A percentile compares a stretch with the other conserved stretches of the same genome.
Conservation (phyloP, 768 basidiomycete species). For the Cubamyces lactineus region DNA sequence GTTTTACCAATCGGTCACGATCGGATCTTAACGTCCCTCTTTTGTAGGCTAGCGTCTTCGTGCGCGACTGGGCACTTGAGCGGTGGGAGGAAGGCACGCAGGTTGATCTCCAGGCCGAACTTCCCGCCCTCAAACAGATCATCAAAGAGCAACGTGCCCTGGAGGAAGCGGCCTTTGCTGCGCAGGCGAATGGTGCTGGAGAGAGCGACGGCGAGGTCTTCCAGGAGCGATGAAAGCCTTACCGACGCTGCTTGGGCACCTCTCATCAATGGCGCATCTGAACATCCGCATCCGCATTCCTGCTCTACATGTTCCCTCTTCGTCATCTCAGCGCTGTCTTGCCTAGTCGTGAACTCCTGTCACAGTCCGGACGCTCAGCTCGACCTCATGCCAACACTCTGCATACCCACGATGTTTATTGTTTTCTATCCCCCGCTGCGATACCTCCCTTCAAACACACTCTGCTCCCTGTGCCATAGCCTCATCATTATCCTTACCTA, state of each 20-base stretch:
- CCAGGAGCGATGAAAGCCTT: conserved; percentile 14
- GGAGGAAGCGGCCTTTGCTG: conserved; percentile 18
- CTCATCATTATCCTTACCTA: background rate
- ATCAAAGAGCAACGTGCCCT: conserved; percentile 43
- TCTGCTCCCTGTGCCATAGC: conserved; percentile 12
- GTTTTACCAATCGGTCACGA: background rate
- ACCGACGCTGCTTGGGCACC: background rate
- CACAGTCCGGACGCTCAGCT: conserved; percentile 17
- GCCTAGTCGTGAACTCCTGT: conserved; percentile 18
- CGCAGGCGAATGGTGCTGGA: conserved; percentile 10
- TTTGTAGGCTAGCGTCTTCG: conserved; percentile 75
- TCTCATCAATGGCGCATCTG: background rate
- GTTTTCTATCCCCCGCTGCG: conserved; percentile 25
- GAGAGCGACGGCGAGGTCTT: conserved; percentile 12
- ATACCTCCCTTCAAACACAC: background rate
- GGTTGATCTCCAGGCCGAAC: conserved; percentile 61
- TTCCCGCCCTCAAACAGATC: conserved; percentile 60
- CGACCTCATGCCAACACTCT: conserved; percentile 21
- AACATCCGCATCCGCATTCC: conserved; percentile 11
- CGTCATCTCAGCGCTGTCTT: conserved; percentile 16
- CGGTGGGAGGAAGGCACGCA: conserved; percentile 68
- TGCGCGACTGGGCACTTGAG: conserved; percentile 83
- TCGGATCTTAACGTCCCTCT: background rate
- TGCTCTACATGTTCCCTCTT: conserved; percentile 9
- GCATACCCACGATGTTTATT: conserved; percentile 31